Evolutionary conservation across 192 early-diverging fungal genomes (phyloP), one percentile per base, ranked within the genome.

Genomic region (Gryganskiella cystojenkinii): DNA sequence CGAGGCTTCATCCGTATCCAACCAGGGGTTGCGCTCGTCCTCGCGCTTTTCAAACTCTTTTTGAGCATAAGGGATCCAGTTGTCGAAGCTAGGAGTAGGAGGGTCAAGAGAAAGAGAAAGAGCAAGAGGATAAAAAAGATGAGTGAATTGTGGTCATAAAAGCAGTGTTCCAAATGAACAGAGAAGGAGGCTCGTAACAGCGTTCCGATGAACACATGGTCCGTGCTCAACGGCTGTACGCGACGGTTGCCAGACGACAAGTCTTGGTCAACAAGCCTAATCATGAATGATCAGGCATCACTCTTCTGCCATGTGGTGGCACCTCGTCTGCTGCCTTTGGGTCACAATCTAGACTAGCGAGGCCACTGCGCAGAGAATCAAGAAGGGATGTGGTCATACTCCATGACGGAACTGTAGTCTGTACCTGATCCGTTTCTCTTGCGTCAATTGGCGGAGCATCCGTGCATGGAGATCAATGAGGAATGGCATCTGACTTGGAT

Each of bases 391-490:
- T 2, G 17, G 3, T 42, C 6, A 9, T 20, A n/a, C n/a, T n/a
- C 43, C 30, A 5, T 33, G n/a, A 56, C 25, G 49, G 43, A 40
- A 24, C 40, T 57, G 47, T 1, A 20, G 19, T 50, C 20, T 43
- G 42, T 81, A 85, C 84, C 69, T 85, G 56, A 85, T 60, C 31
- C 79, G 76, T 4, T 78, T 58, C 58, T 86, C 81, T n/a, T 76
- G 71, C 19, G 82, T 84, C 34, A 84, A 27, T 3, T 70, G 30
- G n/a, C 83, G 83, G 25, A 86, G 71, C 74, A 86, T 70, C 19
- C 82, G 82, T 17, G 81, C 81, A 50, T 84, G 67, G 35, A 86
- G 76, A 34, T 86, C 83, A 50, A 82, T 64, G 15, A 86, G 63
- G 64, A 67, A 68, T 19, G 61, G 37, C 44, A 79, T 61, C 28